Base-by-base conservation (phyloP, 305 asterid species). In the Andrographis paniculata region DNA sequence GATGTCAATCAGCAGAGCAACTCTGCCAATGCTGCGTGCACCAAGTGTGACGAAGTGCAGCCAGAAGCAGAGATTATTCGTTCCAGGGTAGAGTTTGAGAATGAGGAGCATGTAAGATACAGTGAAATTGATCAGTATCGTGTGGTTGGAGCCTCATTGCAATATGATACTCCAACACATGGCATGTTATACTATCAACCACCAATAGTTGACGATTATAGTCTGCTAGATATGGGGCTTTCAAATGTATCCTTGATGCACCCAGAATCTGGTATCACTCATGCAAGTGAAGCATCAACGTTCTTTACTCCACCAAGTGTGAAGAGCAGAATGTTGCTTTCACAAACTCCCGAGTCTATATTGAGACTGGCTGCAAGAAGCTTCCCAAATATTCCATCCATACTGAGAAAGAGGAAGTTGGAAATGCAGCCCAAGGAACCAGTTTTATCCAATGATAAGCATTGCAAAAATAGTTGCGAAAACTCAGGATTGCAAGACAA, bases 311-410 rank as follows among this genome's bases (percentile, higher is more conserved):
- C 94, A 21, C 82, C 87, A 39, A 69, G 87, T 60, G 72, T 58
- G 45, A 76, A 69, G 56, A 54, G 75, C 50, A 60, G 44, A 60
- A 49, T 53, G 41, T 40, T 57, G n/a, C 65, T 30, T 42, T 60
- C 73, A 14, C 93, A 68, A 59, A 73, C 87, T 48, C 96, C 96
- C 0, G 95, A 87, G 63, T 78, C 93, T 39, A 78, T 87, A 54
- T 63, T 91, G 67, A 79, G 68, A 75, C 70, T 70, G 33, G 95
- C 95, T 56, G 95, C 99, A 21, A 71, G 59, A 66, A 80, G 82
- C 78, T 91, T 80, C 66, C 95, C 68, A 9, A 69, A 78, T 51
- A 86, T 96, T 40, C 99, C 99, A 20, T 86, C 99, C 57, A 91
- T 91, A 57, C 28, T 86, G 31, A 68, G 96, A 51, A 91, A 77